A percentile compares a stretch with the other conserved stretches of the same genome.
Evolutionary conservation across 805 yeast species (phyloP).

Genomic region (Metschnikowia drakensbergensis): DNA sequence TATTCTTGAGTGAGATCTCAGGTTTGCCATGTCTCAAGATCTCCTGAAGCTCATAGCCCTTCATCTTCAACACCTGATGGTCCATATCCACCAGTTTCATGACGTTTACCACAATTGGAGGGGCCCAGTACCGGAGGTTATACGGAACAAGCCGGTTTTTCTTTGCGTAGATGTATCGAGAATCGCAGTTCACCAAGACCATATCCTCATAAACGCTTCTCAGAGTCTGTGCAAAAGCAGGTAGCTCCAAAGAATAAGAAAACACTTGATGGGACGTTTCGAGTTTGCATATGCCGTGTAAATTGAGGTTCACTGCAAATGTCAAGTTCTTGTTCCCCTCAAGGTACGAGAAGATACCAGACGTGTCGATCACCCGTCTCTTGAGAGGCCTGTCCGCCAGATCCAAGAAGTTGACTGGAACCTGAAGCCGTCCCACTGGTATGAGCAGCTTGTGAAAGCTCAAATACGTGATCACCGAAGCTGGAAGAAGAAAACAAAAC

Average conservation of each 20-base stretch:
- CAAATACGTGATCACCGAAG: constrained; percentile 33
- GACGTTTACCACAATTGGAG: constrained; percentile 29
- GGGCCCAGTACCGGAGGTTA: constrained; percentile 34
- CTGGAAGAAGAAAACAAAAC: constrained; percentile 30
- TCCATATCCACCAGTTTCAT: constrained; percentile 14
- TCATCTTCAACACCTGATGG: constrained; percentile 11
- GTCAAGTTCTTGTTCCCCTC: constrained; percentile 10
- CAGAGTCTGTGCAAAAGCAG: background rate
- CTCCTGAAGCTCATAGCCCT: constrained; percentile 10
- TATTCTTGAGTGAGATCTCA: constrained; percentile 7
- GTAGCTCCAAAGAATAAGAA: constrained; percentile 9
- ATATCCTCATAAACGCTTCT: constrained; percentile 7
- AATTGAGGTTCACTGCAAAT: constrained; percentile 16
- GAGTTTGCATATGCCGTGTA: constrained; percentile 24
- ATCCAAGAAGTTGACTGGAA: constrained; percentile 9
- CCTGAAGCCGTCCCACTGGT: constrained; percentile 22
- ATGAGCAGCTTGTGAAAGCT: constrained; percentile 34
- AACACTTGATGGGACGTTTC: constrained; percentile 20
- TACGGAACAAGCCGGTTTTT: constrained; percentile 36
- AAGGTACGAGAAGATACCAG: constrained; percentile 9
- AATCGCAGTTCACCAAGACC: constrained; percentile 28
- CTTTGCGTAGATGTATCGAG: constrained; percentile 24
- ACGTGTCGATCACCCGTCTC: constrained; percentile 4
- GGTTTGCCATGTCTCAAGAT: constrained; percentile 2
- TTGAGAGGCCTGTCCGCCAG: constrained; percentile 1